Conservation (phyloP, 2,329 filamentous ascomycete species). For the Stagonosporopsis rhizophila region DNA sequence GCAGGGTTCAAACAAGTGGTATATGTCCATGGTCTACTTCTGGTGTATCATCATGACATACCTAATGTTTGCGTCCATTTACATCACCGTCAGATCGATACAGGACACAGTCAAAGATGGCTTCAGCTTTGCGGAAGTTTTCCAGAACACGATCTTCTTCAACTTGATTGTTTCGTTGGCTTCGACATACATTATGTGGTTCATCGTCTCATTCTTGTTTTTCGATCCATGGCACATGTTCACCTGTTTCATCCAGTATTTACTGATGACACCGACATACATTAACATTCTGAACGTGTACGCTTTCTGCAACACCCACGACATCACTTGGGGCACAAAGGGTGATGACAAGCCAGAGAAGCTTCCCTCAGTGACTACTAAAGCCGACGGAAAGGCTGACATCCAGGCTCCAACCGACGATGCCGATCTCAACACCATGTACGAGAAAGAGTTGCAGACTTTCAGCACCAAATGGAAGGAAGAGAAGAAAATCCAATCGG, state of each 20-base stretch:
- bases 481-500: conserved; percentile 68
- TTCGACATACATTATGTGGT: conserved; percentile 92
- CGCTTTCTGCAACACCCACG: conserved; percentile 97
- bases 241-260: conserved; percentile 91
- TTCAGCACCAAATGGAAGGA: conserved; percentile 78
- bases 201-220: conserved; percentile 90
- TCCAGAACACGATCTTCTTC: conserved; percentile 89
- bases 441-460: conserved; percentile 79
- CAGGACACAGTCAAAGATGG: conserved; percentile 69
- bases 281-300: conserved; percentile 99
- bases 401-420: conserved; percentile 87
- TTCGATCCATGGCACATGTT: conserved; percentile 99
- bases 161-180: conserved; percentile 90
- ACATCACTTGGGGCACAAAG: conserved; percentile 98
- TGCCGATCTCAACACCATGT: conserved; percentile 92
- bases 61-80: conserved; percentile 92
- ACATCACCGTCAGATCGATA: conserved; percentile 89
- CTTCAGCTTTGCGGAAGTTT: conserved; percentile 76
- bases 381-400: conserved; percentile 94
- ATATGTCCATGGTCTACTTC: conserved; percentile 98
- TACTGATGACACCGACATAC: conserved; percentile 93
- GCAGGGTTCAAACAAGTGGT: conserved; percentile 90
- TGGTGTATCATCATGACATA: conserved; percentile 95
- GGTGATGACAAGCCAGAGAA: conserved; percentile 96
- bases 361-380: conserved; percentile 84